These are phyloP conservation scores for Pyricularia sp. DNA, from an alignment of 2,329 filamentous ascomycete species.

Conservation along the genomic window DNA sequence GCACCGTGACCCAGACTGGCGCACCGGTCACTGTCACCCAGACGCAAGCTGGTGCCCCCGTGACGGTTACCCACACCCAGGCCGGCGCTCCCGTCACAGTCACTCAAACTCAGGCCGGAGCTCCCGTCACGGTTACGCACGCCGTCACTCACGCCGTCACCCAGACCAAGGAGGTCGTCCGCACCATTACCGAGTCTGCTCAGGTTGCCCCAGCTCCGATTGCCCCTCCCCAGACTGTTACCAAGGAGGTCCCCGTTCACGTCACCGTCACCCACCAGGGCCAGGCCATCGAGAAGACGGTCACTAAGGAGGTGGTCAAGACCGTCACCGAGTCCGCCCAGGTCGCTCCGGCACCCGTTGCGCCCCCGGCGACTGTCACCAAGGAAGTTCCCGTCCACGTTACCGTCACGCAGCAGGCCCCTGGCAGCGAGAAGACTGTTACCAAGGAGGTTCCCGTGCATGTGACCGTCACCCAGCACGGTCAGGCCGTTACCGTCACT, in stretches of 20 bases:
- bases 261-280: not conserved
- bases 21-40: not conserved
- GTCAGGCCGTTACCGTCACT: not conserved
- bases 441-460: not conserved
- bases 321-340: not conserved
- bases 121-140: not conserved
- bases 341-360: not conserved
- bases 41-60: too few species aligned
- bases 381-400: not conserved
- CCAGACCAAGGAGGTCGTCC: not conserved
- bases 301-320: not conserved
- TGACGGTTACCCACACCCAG: not conserved
- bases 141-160: not conserved
- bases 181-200: not conserved
- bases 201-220: not conserved
- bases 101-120: not conserved
- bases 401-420: not conserved
- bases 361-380: not conserved
- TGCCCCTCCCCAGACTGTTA: not conserved
- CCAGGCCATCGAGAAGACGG: not conserved
- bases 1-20: not conserved
- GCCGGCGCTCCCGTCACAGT: not conserved
- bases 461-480: not conserved
- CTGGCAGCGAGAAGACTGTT: not conserved
- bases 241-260: not conserved